Evolutionary conservation across 2,329 filamentous ascomycete species (phyloP).

Genomic region (Sarocladiaceae sp.): DNA sequence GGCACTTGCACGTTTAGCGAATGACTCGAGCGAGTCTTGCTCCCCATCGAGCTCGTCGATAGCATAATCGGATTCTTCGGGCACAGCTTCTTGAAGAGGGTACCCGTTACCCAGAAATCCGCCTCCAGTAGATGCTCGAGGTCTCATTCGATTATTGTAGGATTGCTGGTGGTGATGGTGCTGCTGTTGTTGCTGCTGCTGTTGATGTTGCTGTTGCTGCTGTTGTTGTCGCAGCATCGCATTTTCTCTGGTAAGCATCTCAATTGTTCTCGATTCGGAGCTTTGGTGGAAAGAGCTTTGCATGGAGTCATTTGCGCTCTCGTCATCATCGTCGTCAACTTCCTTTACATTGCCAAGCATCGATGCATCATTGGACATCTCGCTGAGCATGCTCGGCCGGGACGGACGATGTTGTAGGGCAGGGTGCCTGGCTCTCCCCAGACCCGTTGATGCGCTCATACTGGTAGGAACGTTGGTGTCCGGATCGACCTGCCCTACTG

Average conservation of each 20-base stretch:
- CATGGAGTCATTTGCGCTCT: slow-evolving; percentile 46
- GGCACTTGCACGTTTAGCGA: slow-evolving; percentile 41
- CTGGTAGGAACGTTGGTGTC: slow-evolving; percentile 42
- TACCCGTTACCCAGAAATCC: slow-evolving; percentile 55
- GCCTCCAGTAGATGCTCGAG: slow-evolving; percentile 53
- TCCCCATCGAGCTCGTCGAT: slow-evolving; percentile 67
- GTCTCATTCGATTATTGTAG: slow-evolving; percentile 52
- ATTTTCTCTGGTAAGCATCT: slow-evolving; percentile 59
- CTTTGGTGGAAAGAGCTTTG: slow-evolving; percentile 49
- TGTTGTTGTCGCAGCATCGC: slow-evolving; percentile 55
- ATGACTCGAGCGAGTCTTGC: slow-evolving; percentile 44
- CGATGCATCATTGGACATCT: slow-evolving; percentile 61
- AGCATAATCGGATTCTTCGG: slow-evolving; percentile 67
- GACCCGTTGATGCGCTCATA: slow-evolving; percentile 42
- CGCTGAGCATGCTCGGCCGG: slow-evolving; percentile 70
- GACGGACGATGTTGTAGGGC: slow-evolving; percentile 79
- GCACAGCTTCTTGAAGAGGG: slow-evolving; percentile 53
- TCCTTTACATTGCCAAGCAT: slow-evolving; percentile 67
- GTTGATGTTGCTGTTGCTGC: slow-evolving; percentile 23
- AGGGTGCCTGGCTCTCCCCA: slow-evolving; percentile 56
- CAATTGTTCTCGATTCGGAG: slow-evolving; percentile 58
- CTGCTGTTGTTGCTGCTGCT: slow-evolving; percentile 32
- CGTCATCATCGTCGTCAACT: slow-evolving; percentile 58
- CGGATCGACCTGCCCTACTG: slow-evolving; percentile 81
- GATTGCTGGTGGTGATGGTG: neutral